Evolutionary conservation across 1,284 basidiomycete genomes (phyloP).

Genomic region (Rhodofomes roseus): DNA sequence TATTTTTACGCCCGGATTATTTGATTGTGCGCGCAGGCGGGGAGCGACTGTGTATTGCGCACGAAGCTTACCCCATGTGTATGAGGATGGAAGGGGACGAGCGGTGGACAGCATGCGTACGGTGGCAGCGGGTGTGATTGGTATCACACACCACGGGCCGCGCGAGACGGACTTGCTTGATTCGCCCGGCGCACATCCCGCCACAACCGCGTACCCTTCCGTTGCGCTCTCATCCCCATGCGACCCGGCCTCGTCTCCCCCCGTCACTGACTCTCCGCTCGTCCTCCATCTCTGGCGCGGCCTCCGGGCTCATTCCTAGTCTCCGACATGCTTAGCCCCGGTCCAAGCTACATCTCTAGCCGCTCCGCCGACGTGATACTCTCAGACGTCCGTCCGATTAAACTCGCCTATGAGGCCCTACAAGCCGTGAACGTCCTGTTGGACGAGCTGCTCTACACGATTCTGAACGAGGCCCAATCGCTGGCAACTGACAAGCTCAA

Average conservation of each 20-base stretch:
- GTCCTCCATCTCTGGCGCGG: not conserved
- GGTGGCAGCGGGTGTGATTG: not conserved
- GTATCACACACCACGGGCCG: not conserved
- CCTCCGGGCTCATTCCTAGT: not conserved
- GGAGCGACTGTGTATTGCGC: not conserved
- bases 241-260: not conserved
- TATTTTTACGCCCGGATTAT: not conserved
- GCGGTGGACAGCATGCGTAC: not conserved
- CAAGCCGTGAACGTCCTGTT: conserved; percentile 79
- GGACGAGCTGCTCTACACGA: conserved; percentile 81
- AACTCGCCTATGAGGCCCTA: conserved; percentile 72
- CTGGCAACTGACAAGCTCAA: conserved; percentile 75
- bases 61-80: not conserved
- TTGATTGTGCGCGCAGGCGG: not conserved
- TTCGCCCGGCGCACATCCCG: not conserved
- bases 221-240: not conserved
- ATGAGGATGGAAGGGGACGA: not conserved
- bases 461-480: conserved; percentile 71
- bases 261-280: not conserved
- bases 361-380: conserved; percentile 86
- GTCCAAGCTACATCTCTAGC: conserved; percentile 72
- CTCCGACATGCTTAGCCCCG: conserved; percentile 27
- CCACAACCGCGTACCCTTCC: not conserved
- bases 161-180: not conserved
- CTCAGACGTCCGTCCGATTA: conserved; percentile 87